These are phyloP conservation scores for Chlamydomonas asymmetrica DNA, from an alignment of 139 green algal species.

Conservation along the genomic window DNA sequence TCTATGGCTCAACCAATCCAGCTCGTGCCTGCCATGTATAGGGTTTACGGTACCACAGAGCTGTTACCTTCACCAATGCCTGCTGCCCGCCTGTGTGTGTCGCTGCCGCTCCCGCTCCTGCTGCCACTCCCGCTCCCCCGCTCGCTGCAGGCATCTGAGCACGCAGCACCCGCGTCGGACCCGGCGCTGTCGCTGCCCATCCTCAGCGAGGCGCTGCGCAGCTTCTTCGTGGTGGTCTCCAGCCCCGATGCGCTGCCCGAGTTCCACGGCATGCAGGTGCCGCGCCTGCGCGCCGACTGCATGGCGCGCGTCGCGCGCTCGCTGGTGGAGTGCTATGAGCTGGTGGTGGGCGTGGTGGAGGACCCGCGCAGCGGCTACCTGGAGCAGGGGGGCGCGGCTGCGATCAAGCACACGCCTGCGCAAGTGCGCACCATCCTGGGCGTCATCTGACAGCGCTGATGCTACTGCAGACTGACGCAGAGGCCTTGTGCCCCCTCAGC, in stretches of 20 bases:
- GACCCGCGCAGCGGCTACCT: slow-evolving; percentile 67
- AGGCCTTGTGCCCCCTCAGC: no score
- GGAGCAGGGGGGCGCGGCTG: slow-evolving; percentile 29
- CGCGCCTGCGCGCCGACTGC: slow-evolving; percentile 55
- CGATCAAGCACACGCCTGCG: slow-evolving; percentile 68
- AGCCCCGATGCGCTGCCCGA: slow-evolving; percentile 74
- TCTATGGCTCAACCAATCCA: no score
- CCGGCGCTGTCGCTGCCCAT: slow-evolving; percentile 51
- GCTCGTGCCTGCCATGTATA: no score
- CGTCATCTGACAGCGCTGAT: slow-evolving; percentile 51
- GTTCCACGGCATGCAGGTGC: slow-evolving; percentile 67
- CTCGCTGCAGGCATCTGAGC: slow-evolving; percentile 3
- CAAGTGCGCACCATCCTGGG: slow-evolving; percentile 83
- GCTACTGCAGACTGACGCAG: no score
- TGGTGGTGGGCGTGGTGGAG: slow-evolving; percentile 57
- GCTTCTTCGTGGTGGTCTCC: slow-evolving; percentile 73
- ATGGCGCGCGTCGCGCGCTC: slow-evolving; percentile 44
- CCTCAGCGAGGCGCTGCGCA: slow-evolving; percentile 62
- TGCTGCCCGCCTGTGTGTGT: no score
- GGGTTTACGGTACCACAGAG: no score
- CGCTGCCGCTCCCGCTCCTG: not conserved
- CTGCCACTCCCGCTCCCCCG: not conserved
- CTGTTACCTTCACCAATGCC: no score
- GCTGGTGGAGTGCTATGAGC: slow-evolving; percentile 67
- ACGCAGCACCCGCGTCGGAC: slow-evolving; percentile 60